Base-by-base conservation (phyloP, 805 yeast species). In the Maudiozyma serrabonitensis region DNA sequence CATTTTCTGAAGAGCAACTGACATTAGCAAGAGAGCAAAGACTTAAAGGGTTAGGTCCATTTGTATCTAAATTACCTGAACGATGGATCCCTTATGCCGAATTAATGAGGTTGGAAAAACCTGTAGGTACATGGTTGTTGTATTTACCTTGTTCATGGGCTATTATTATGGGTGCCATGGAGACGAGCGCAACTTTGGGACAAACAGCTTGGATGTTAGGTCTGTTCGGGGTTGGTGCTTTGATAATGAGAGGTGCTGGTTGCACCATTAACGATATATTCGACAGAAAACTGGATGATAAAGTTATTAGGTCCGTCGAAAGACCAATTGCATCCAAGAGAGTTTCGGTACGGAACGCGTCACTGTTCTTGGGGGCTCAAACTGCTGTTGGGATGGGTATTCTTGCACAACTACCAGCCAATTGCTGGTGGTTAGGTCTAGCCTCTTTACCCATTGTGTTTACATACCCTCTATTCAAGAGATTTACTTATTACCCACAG, bases 221-320 rank as follows among this genome's bases (percentile, higher is more conserved):
- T 0, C 69, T 89, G 13, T 93, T 89, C 63, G 81, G 91, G 4
- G 72, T 84, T 4, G 99, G 99, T 13, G 78, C 97, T 0, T 60
- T 90, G 39, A 74, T 91, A 16, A 93, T 95, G 95, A 78, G 99
- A 66, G 96, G 98, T 26, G 97, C 96, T 1, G 99, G 99, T 0
- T 93, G 99, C 65, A 90, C 96, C 0, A 82, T 93, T 49, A 93
- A 93, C 64, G 99, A 93, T 67, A 72, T 91, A 43, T 72, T 83
- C 63, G 99, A 93, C 63, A 72, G 88, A 47, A 75, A 91, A 52
- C 72, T 90, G 45, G 99, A 93, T 61, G 74, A 76, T 54, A 78
- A 88, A 65, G 99, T 93, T 3, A 84, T 84, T 8, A 76, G 99
- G 55, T 91, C 98, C 2, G 78, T 82, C 46, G 87, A 82, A 60